Evolutionary conservation across 2,329 filamentous ascomycete genomes (phyloP), one percentile per base, ranked within the genome.

Genomic region (Aulographum hederae): DNA sequence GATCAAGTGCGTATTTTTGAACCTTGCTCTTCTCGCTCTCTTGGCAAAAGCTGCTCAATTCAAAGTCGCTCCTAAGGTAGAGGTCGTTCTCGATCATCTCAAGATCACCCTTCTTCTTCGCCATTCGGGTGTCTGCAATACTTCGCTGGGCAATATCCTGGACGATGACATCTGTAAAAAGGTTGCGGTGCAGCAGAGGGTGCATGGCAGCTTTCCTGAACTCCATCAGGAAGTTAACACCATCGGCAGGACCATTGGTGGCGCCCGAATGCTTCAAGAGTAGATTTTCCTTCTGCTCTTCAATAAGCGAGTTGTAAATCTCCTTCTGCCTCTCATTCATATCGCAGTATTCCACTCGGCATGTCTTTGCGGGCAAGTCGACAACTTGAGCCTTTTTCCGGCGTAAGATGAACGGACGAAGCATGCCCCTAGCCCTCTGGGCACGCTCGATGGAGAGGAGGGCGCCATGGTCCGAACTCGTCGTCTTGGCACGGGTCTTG

Each of bases 331-430:
- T 60, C 2, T 66, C 58, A 18, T 77, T 78, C 60, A 95, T 71
- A 4, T 78, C 70, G 51, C 86, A 94, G 46, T 78, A 77, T 38
- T 85, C 73, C 2, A 94, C 74, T 3, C 72, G 70, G 37, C 73
- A 72, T 8, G 68, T 72, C 58, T 95, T 95, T 32, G 65, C 61
- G 0, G 89, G 85, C 39, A 98, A 65, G 46, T 89, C 78, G 28
- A 95, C 65, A 6, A 94, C 85, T 46, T 95, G 84, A 30, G 80
- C 72, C 58, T 98, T 98, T 57, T 89, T 86, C 5, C 89, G 71
- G 39, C 92, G 81, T 3, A 98, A 61, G 33, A 98, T 89, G 48
- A 98, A 98, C 0, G 89, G 89, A 16, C 85, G 82, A 46, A 98
- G 71, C 61, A 98, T 98, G 0, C 78, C 82, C 33, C 85, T 74